These are phyloP conservation scores for Trichocomaceae sp. DNA, from an alignment of 2,329 filamentous ascomycete species.

Conservation along the genomic window DNA sequence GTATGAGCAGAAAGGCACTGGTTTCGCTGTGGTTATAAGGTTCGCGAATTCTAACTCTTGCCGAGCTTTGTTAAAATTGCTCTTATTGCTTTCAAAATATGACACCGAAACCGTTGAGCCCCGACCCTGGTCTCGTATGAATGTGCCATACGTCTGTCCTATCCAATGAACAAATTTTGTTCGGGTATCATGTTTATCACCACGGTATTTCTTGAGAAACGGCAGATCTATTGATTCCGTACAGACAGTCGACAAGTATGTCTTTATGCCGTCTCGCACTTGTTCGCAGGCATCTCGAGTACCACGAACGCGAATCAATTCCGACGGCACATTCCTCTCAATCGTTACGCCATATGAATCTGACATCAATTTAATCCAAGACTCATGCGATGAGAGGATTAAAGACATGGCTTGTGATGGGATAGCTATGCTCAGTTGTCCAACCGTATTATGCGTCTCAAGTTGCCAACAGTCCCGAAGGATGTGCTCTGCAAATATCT, in stretches of 20 bases:
- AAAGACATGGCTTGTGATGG: conserved; percentile 23
- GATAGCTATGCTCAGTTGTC: conserved; percentile 32
- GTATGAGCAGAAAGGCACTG: conserved; percentile 31
- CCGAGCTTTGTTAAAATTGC: conserved; percentile 27
- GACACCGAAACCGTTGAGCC: conserved; percentile 23
- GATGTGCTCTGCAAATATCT: conserved; percentile 29
- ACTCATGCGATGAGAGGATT: conserved; percentile 29
- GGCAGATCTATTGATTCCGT: conserved; percentile 24
- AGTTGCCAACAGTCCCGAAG: conserved; percentile 36
- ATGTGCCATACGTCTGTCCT: conserved; percentile 25
- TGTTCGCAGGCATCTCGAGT: conserved; percentile 26
- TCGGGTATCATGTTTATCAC: conserved; percentile 17
- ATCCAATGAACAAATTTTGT: conserved; percentile 29
- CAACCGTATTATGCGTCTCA: conserved; percentile 27
- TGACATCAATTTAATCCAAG: conserved; percentile 31
- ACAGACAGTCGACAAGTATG: conserved; percentile 25
- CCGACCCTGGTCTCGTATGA: conserved; percentile 19
- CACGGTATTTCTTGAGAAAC: conserved; percentile 12
- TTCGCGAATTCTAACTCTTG: conserved; percentile 30
- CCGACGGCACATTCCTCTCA: conserved; percentile 28
- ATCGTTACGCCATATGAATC: conserved; percentile 29
- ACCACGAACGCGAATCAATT: conserved; percentile 33
- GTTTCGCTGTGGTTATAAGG: conserved; percentile 16
- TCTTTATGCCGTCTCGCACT: conserved; percentile 28
- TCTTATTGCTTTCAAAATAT: conserved; percentile 29